Percentiles rank a stretch among this genome's conserved stretches.
Evolutionary conservation across 2,329 filamentous ascomycete genomes (phyloP).

Genomic region (Curvularia verruculosa): DNA sequence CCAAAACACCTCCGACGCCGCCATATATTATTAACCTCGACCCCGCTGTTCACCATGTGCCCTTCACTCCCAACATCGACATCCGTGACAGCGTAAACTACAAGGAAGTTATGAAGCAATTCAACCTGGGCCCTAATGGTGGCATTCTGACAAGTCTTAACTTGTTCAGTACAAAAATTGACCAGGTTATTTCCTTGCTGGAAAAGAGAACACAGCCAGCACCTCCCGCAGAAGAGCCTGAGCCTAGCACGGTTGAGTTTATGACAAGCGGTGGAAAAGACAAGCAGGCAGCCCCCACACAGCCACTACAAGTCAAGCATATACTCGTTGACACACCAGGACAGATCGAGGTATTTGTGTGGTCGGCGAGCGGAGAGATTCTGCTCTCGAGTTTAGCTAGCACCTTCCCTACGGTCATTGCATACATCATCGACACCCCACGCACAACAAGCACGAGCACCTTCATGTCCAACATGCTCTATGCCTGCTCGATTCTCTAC

Average conservation of each 20-base stretch:
- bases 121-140: slow-evolving; percentile 95
- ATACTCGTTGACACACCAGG: slow-evolving; percentile 95
- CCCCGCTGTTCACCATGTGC: slow-evolving; percentile 88
- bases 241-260: slow-evolving; percentile 45
- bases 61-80: slow-evolving; percentile 97
- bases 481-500: slow-evolving; percentile 97
- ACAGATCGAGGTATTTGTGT: slow-evolving; percentile 98
- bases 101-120: slow-evolving; percentile 99
- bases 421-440: slow-evolving; percentile 96
- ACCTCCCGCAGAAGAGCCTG: slow-evolving; percentile 29
- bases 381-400: slow-evolving; percentile 90
- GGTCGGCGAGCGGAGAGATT: slow-evolving; percentile 94
- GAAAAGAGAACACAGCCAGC: slow-evolving; percentile 81
- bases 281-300: slow-evolving; percentile 44
- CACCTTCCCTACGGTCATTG: slow-evolving; percentile 94
- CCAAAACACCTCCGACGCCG: slow-evolving; percentile 53
- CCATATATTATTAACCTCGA: slow-evolving; percentile 98
- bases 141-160: slow-evolving; percentile 96
- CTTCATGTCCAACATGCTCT: slow-evolving; percentile 99
- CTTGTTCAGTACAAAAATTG: slow-evolving; percentile 96
- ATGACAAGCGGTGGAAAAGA: slow-evolving; percentile 45
- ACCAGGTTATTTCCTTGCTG: slow-evolving; percentile 86
- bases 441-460: slow-evolving; percentile 91
- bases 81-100: slow-evolving; percentile 99
- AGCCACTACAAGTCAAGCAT: slow-evolving; percentile 69